Base-by-base conservation (phyloP, 192 early-diverging fungal genomes). In the Lunasporangiospora selenospora region DNA sequence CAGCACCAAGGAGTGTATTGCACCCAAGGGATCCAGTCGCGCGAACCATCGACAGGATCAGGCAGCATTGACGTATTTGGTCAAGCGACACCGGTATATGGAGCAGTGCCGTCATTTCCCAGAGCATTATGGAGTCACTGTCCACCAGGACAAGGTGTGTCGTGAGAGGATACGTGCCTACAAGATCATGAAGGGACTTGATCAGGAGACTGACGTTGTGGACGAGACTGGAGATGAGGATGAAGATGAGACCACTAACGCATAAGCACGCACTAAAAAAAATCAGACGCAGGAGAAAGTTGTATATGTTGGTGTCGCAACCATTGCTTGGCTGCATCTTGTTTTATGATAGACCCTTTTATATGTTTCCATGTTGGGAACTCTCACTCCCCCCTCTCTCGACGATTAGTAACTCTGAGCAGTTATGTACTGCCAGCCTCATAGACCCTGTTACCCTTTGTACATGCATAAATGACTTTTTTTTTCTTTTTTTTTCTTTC, bases 1-100 rank as follows among this genome's bases (percentile, higher is more conserved):
- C 11, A 21, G 60, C 2, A 53, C 46, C 37, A 78, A 81, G 44
- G 48, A 50, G 1, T 85, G 83, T 50, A 83, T 85, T 21, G 83
- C 83, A 2, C 83, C 83, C n/a, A 38, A 41, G 37, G 83, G 83
- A 4, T 82, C 81, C 12, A 70, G 58, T 33, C 51, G 83, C 12
- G 37, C 49, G 19, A 85, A 85, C 42, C 83, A 85, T 60, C 69
- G 83, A 10, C 83, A 85, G 64, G 83, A 85, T 31, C 83, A 85
- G 44, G 79, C 83, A 6, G 81, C 65, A 7, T 43, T 85, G 36
- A 82, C 83, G 8, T 81, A 75, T 55, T 40, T 85, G 12, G 81
- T 62, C 53, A 71, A 71, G 53, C 59, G 48, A 37, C 29, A 81
- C 57, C 53, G 64, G 13, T 69, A 59, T 39, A 64, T 76, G 23